These are phyloP conservation scores for Calonectria pseudoreteaudii DNA, from an alignment of 2,329 filamentous ascomycete genomes.

Conservation along the genomic window DNA sequence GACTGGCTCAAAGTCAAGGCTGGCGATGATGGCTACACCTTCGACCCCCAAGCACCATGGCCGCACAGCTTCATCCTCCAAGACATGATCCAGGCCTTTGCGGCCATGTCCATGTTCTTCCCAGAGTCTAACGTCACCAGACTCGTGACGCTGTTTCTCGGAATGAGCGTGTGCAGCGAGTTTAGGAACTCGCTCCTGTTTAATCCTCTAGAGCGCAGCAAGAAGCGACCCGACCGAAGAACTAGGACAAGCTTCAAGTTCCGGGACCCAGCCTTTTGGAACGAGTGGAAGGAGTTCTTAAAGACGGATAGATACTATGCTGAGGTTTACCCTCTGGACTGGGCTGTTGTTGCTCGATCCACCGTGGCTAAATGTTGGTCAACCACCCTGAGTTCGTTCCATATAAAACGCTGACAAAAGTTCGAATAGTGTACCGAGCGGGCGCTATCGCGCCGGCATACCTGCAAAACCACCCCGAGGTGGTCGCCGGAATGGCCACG, in stretches of 20 bases:
- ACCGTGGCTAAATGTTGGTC: slow-evolving; percentile 39
- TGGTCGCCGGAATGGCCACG: slow-evolving; percentile 36
- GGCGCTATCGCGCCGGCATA: slow-evolving; percentile 40
- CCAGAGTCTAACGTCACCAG: slow-evolving; percentile 21
- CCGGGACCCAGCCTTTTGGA: slow-evolving; percentile 37
- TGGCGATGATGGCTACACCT: slow-evolving; percentile 29
- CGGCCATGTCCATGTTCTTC: slow-evolving; percentile 44
- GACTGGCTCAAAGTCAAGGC: slow-evolving; percentile 38
- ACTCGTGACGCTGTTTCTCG: slow-evolving; percentile 33
- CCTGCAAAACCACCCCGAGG: slow-evolving; percentile 29
- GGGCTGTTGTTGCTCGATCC: slow-evolving; percentile 42
- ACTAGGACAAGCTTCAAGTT: slow-evolving; percentile 40
- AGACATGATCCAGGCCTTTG: slow-evolving; percentile 41
- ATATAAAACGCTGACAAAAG: slow-evolving; percentile 11
- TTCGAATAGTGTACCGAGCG: slow-evolving; percentile 39
- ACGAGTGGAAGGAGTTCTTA: slow-evolving; percentile 35
- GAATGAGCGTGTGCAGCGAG: slow-evolving; percentile 26
- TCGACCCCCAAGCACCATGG: slow-evolving; percentile 35
- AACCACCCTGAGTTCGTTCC: no score
- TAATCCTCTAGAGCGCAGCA: slow-evolving; percentile 33
- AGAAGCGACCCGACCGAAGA: slow-evolving; percentile 36
- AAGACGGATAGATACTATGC: slow-evolving; percentile 24
- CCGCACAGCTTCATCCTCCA: slow-evolving; percentile 42
- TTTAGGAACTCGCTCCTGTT: slow-evolving; percentile 38
- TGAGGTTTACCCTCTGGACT: slow-evolving; percentile 42